Conservation (phyloP, 345 rosid species). For the Aquilaria sinensis region DNA sequence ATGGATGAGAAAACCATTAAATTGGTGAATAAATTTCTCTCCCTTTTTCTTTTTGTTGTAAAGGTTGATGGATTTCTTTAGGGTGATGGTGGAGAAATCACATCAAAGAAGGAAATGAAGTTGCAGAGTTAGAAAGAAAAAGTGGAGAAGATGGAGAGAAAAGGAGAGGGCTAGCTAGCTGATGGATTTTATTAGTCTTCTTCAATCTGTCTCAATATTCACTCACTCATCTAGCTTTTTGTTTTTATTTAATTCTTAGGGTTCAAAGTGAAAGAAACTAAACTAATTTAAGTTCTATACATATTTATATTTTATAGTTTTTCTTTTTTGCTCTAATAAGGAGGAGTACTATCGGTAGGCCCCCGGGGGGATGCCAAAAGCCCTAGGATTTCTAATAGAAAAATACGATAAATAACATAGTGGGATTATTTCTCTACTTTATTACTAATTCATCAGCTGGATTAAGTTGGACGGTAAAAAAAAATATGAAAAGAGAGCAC, state of each 20-base stretch:
- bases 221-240: constrained; percentile 22
- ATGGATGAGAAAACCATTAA: constrained; percentile 54
- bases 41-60: constrained; percentile 33
- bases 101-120: constrained; percentile 25
- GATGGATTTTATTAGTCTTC: constrained; percentile 27
- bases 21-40: neutral
- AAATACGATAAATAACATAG: too few species aligned
- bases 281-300: too few species aligned
- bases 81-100: constrained; percentile 53
- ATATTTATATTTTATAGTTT: too few species aligned
- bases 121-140: constrained; percentile 30
- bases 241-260: constrained; percentile 30
- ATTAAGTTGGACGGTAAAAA: too few species aligned
- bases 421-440: too few species aligned
- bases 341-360: too few species aligned
- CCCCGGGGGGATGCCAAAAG: too few species aligned
- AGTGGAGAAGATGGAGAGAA: constrained; percentile 24
- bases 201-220: constrained; percentile 8
- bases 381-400: too few species aligned
- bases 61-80: constrained; percentile 23
- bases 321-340: too few species aligned
- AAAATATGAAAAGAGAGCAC: too few species aligned
- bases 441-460: too few species aligned
- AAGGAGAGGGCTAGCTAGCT: constrained; percentile 24
- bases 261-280: constrained; percentile 7